Base-by-base conservation (phyloP, 306 rosid species). In the Fagus sylvatica region DNA sequence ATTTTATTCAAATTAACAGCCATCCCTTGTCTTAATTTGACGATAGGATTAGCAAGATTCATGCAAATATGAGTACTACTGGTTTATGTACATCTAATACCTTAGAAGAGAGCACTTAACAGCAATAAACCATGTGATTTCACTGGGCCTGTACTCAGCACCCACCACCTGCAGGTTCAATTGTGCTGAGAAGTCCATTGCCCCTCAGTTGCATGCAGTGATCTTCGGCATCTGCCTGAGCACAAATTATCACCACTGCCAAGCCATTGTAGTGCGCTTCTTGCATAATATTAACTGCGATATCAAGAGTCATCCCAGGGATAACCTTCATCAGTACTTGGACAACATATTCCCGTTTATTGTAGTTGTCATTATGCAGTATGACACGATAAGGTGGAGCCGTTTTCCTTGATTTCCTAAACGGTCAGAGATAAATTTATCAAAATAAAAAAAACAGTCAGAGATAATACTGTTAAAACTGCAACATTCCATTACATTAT, bases 311-410 rank as follows among this genome's bases (percentile, higher is more conserved):
- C 98, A 94, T 94, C 81, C 94, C 98, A 0, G 97, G 98, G 74
- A 94, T 94, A 56, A 94, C 98, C 81, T 94, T 94, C 98, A 94
- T 91, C 84, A 94, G 75, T 69, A 94, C 98, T 85, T 94, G 96
- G 56, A 94, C 98, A 43, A 94, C 98, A 37, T 94, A 94, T 83
- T 94, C 97, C 56, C 96, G 78, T 87, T 91, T 94, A 72, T 94
- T 91, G 42, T 39, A 90, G 86, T 91, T 84, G 84, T 94, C 98
- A 49, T 91, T 91, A 54, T 94, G 98, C 74, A 94, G 87, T 78
- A 94, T n/a, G 43, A 94, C 96, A 37, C 91, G 84, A 54, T 89
- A 94, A 1, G 98, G 98, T 0, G 98, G 98, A 0, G 97, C 74
- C 72, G 81, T 89, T 86, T 94, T 94, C 67, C 84, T 68, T 10